Percentiles rank a stretch among this genome's conserved stretches.
phyloP scores from a whole-genome alignment of 805 yeast genomes.

The Danielia reshetovae region DNA sequence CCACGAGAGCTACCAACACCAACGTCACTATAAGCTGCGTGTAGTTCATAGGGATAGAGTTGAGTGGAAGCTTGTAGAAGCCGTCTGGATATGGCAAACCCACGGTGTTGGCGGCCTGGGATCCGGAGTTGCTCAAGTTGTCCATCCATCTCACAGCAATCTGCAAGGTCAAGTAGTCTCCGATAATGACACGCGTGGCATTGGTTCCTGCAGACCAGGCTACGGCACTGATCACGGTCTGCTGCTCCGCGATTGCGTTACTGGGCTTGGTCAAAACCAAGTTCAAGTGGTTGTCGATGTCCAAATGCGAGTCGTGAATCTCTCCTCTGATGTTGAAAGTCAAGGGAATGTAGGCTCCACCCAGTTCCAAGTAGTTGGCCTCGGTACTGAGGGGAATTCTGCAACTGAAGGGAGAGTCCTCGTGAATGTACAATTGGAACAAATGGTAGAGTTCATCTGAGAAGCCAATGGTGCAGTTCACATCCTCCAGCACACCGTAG shows the following conservation, averaged over 20 bases:
- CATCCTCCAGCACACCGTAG: conserved; percentile 48
- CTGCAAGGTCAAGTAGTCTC: conserved; percentile 54
- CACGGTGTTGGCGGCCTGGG: conserved; percentile 8
- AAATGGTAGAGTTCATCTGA: conserved; percentile 63
- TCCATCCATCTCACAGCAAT: conserved; percentile 59
- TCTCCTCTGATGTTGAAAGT: conserved; percentile 64
- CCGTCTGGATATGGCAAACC: conserved; percentile 37
- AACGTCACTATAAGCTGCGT: conserved; percentile 18
- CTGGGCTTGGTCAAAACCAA: conserved; percentile 43
- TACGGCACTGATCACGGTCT: conserved; percentile 48
- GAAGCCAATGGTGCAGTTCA: conserved; percentile 58
- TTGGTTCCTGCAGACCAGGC: conserved; percentile 62
- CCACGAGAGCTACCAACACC: conserved; percentile 17
- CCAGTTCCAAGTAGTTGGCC: conserved; percentile 37
- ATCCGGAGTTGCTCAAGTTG: conserved; percentile 19
- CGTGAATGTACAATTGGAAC: conserved; percentile 72
- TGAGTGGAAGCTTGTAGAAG: conserved; percentile 35
- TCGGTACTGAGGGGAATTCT: conserved; percentile 50
- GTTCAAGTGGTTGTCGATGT: conserved; percentile 57
- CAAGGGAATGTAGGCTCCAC: conserved; percentile 52
- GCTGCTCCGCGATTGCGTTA: conserved; percentile 23
- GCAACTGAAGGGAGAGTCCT: conserved; percentile 74
- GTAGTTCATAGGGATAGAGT: conserved; percentile 24
- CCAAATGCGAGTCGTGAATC: conserved; percentile 64
- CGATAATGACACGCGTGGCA: conserved; percentile 60